Evolutionary conservation across 2,329 filamentous ascomycete species (phyloP).

Genomic region (Fusarium buxicola): DNA sequence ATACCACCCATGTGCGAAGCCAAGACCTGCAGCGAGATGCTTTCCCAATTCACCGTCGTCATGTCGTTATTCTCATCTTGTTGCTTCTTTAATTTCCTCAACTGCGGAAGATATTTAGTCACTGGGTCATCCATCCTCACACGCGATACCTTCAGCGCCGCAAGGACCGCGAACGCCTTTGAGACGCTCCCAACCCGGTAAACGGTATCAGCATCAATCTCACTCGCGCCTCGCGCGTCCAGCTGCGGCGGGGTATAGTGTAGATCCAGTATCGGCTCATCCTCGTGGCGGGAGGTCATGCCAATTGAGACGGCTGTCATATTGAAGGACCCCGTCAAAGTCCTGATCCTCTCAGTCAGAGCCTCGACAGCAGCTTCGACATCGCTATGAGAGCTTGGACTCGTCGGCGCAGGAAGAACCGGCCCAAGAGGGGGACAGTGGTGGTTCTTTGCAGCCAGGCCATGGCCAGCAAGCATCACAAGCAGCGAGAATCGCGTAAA

Average conservation of each 20-base stretch:
- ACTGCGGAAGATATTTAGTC: slow-evolving; percentile 19
- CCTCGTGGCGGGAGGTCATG: slow-evolving; percentile 6
- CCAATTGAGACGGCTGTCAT: slow-evolving; percentile 14
- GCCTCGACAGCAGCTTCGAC: slow-evolving; percentile 5
- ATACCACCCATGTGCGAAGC: slow-evolving; percentile 21
- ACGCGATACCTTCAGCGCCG: background rate
- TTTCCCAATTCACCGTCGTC: slow-evolving; percentile 2
- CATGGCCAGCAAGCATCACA: slow-evolving; percentile 5
- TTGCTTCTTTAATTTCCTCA: slow-evolving; percentile 10
- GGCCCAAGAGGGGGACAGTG: slow-evolving; percentile 19
- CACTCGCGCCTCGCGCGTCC: slow-evolving; percentile 8
- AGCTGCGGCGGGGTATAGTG: slow-evolving; percentile 8
- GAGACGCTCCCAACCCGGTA: slow-evolving; percentile 20
- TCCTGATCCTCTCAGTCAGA: background rate
- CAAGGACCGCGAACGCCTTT: slow-evolving; percentile 13
- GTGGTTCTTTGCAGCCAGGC: slow-evolving; percentile 17
- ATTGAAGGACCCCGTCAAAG: background rate
- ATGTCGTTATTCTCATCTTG: slow-evolving; percentile 5
- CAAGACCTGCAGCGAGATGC: background rate
- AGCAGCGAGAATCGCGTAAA: background rate
- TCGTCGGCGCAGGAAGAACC: slow-evolving; percentile 10
- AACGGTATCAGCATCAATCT: slow-evolving; percentile 6
- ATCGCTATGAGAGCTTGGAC: background rate
- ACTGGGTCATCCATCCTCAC: slow-evolving; percentile 13
- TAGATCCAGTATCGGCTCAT: slow-evolving; percentile 2